Evolutionary conservation across 2,329 filamentous ascomycete genomes (phyloP).

Genomic region (Penicillium sp.): DNA sequence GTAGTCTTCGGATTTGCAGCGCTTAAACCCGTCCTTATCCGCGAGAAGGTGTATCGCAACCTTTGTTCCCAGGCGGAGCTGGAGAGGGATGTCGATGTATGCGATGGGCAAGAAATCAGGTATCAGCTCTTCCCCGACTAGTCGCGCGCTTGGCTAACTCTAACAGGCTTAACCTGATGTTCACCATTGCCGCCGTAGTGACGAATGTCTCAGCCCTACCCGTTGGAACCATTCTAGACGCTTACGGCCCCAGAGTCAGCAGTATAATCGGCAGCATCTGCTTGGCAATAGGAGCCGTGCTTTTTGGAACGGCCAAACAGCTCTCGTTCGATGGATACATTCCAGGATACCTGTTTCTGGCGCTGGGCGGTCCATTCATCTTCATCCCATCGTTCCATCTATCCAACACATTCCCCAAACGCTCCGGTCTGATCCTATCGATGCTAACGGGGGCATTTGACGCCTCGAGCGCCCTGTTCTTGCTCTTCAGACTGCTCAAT

Average conservation of each 20-base stretch:
- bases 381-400: slow-evolving; percentile 84
- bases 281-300: slow-evolving; percentile 67
- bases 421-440: slow-evolving; percentile 77
- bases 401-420: slow-evolving; percentile 77
- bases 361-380: slow-evolving; percentile 76
- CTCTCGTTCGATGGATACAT: slow-evolving; percentile 75
- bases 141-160: slow-evolving; percentile 1
- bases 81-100: slow-evolving; percentile 51
- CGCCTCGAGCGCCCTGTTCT: slow-evolving; percentile 75
- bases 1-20: slow-evolving; percentile 84
- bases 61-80: slow-evolving; percentile 59
- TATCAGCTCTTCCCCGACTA: slow-evolving; percentile 21
- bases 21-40: slow-evolving; percentile 75
- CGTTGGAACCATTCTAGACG: slow-evolving; percentile 81
- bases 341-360: slow-evolving; percentile 72
- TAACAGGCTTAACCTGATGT: slow-evolving; percentile 78
- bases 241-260: slow-evolving; percentile 75
- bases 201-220: slow-evolving; percentile 86
- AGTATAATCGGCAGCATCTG: slow-evolving; percentile 71
- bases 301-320: slow-evolving; percentile 68
- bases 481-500: slow-evolving; percentile 72
- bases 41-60: slow-evolving; percentile 71
- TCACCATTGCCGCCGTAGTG: slow-evolving; percentile 82
- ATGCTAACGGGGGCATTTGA: slow-evolving; percentile 82
- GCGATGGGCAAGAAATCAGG: slow-evolving; percentile 59